phyloP scores from a whole-genome alignment of 345 rosid genomes.

The Hibiscus trionum region DNA sequence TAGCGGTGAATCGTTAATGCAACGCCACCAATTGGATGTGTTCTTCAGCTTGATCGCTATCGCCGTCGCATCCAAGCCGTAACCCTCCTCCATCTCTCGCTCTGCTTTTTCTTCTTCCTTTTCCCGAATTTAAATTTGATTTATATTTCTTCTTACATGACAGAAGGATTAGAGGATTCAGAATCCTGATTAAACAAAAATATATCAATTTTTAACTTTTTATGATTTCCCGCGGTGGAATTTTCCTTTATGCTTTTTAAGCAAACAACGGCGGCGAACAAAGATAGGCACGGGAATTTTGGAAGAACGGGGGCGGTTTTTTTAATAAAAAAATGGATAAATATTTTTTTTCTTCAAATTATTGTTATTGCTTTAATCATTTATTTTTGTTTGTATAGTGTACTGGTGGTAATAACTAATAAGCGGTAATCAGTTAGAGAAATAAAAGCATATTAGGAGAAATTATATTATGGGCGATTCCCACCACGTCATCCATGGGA shows the following conservation, averaged over 20 bases:
- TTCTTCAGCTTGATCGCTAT: conserved; percentile 33
- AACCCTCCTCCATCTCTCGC: conserved; percentile 20
- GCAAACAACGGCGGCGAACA: not conserved
- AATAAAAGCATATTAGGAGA: not conserved
- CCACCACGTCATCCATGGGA: no score
- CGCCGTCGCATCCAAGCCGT: conserved; percentile 25
- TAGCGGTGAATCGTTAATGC: conserved; percentile 46
- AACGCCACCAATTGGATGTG: conserved; percentile 67
- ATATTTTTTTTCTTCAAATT: no score
- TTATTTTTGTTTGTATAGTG: not conserved
- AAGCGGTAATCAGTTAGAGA: not conserved
- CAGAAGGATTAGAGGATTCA: not conserved
- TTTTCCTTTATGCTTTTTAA: not conserved
- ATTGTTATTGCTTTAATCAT: not conserved
- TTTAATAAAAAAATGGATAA: no score
- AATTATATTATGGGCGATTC: no score
- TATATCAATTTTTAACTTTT: not conserved
- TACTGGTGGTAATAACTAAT: not conserved
- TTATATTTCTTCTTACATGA: not conserved
- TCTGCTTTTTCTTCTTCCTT: not conserved
- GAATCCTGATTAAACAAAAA: not conserved
- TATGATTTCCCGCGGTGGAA: not conserved
- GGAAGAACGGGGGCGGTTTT: not conserved
- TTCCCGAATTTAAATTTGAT: no score
- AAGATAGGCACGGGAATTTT: not conserved